A percentile compares a stretch with the other conserved stretches of the same genome.
Evolutionary conservation across 2,329 filamentous ascomycete genomes (phyloP).

Genomic region (Nemania sp.): DNA sequence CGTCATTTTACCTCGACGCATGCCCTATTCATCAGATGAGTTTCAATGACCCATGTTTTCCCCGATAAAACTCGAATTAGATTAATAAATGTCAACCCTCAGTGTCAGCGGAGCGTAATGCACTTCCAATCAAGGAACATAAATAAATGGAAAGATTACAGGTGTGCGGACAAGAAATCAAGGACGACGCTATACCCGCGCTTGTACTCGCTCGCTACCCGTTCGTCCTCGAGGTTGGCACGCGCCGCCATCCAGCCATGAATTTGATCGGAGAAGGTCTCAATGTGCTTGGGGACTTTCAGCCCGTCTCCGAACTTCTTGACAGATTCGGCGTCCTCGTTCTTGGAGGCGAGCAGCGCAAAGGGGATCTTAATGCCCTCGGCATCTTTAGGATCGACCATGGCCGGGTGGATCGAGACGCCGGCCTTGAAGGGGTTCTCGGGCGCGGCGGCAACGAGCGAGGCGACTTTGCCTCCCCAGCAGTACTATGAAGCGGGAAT

Average conservation of each 20-base stretch:
- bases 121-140: too few species aligned
- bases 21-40: too few species aligned
- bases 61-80: too few species aligned
- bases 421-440: conserved; percentile 61
- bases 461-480: conserved; percentile 72
- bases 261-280: conserved; percentile 69
- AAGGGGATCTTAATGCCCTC: conserved; percentile 63
- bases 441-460: conserved; percentile 53
- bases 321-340: conserved; percentile 62
- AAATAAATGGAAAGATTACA: conserved; percentile 19
- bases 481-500: conserved; percentile 53
- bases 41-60: too few species aligned
- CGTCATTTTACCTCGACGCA: too few species aligned
- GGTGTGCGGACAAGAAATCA: conserved; percentile 60
- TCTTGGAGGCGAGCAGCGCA: conserved; percentile 66
- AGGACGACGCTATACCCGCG: conserved; percentile 65
- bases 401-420: conserved; percentile 62
- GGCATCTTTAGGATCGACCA: conserved; percentile 67
- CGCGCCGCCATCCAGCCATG: conserved; percentile 78
- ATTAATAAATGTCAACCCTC: too few species aligned
- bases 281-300: conserved; percentile 61
- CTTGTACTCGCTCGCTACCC: conserved; percentile 64
- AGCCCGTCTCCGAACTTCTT: conserved; percentile 61
- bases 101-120: too few species aligned
- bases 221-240: conserved; percentile 59